Conservation (phyloP, 371 early-diverging fungal species). For the Lichtheimia ramosa region DNA sequence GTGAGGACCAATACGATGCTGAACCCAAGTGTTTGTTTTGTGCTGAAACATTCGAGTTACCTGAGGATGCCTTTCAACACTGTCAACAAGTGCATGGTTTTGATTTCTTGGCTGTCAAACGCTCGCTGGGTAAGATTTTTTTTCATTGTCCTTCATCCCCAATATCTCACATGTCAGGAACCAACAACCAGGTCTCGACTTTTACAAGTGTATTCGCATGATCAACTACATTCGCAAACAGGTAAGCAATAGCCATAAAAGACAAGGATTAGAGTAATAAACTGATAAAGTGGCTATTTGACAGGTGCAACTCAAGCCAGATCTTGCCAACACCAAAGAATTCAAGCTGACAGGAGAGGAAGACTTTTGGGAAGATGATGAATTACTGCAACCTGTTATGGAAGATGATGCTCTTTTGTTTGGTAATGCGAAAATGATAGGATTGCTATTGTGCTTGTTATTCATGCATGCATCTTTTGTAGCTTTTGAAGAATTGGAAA, state of each 20-base stretch:
- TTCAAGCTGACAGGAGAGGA: conserved; percentile 53
- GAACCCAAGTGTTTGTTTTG: conserved; percentile 79
- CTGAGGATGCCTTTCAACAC: conserved; percentile 66
- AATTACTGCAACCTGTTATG: conserved; percentile 73
- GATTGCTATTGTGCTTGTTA: background rate
- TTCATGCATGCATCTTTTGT: conserved; percentile 1
- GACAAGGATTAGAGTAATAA: background rate
- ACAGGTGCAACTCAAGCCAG: conserved; percentile 18
- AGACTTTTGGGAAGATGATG: conserved; percentile 69
- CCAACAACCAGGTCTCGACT: conserved; percentile 61
- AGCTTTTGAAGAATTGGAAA: conserved; percentile 68
- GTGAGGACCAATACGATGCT: conserved; percentile 59
- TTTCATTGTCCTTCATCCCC: background rate
- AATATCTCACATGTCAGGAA: background rate
- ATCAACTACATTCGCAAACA: conserved; percentile 81
- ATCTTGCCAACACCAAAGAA: conserved; percentile 18
- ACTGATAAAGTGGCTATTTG: background rate
- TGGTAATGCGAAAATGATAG: conserved; percentile 27
- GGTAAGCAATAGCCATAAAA: conserved; percentile 25
- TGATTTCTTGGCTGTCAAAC: conserved; percentile 64
- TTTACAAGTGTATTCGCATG: conserved; percentile 83
- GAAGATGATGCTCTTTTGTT: conserved; percentile 83
- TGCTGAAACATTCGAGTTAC: conserved; percentile 40
- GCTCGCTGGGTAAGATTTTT: conserved; percentile 34
- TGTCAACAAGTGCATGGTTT: conserved; percentile 64